Evolutionary conservation across 352 stramenopile genomes (phyloP).

Genomic region (Globisporangium radiosum): DNA sequence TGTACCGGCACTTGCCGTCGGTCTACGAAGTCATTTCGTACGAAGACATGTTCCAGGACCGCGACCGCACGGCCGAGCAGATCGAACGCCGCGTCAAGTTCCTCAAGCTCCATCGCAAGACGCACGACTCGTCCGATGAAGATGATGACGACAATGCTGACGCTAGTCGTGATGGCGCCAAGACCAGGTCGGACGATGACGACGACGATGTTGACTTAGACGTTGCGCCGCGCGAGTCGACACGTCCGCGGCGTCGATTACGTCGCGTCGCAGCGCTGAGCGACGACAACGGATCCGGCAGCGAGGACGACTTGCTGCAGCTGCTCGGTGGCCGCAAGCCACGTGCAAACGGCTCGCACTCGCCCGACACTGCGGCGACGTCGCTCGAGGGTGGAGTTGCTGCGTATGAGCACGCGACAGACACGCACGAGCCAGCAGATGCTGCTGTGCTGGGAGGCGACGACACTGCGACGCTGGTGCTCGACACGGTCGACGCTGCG

Average conservation of each 20-base stretch:
- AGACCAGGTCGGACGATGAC: neutral
- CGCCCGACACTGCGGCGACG: neutral
- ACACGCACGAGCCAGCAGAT: neutral
- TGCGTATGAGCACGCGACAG: neutral
- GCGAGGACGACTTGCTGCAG: constrained; percentile 35
- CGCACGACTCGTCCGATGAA: constrained; percentile 61
- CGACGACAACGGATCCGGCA: constrained; percentile 35
- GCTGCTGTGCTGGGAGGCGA: constrained; percentile 7
- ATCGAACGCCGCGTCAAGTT: constrained; percentile 82
- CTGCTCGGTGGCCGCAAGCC: neutral
- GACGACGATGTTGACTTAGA: constrained; percentile 6
- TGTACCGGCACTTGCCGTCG: constrained; percentile 74
- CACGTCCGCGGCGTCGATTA: constrained; percentile 33
- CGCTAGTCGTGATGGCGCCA: neutral
- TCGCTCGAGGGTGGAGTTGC: no score
- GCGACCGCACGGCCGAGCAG: constrained; percentile 73
- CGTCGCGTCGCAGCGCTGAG: constrained; percentile 33
- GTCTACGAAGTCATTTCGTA: constrained; percentile 87
- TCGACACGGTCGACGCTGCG: neutral
- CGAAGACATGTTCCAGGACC: constrained; percentile 88
- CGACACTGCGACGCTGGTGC: neutral
- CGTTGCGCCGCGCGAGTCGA: constrained; percentile 17
- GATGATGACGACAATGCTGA: constrained; percentile 17
- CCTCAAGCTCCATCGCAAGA: constrained; percentile 71
- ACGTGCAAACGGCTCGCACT: neutral